Evolutionary conservation across 306 rosid species (phyloP).

Genomic region (Fragaria nilgerrensis): DNA sequence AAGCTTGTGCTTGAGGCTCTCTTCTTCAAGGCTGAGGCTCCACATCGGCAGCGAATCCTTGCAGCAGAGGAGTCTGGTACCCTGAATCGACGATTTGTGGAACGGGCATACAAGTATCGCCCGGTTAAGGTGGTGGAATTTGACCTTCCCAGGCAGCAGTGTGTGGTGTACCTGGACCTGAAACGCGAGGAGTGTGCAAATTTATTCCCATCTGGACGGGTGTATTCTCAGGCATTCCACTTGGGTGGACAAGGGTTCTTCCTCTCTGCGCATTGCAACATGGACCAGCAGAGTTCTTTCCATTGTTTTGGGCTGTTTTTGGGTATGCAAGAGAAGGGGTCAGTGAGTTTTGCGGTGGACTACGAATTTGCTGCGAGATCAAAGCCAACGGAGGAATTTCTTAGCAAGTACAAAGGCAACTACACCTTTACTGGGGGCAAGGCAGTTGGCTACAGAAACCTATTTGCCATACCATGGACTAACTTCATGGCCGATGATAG

Average conservation of each 20-base stretch:
- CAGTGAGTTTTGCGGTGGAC: constrained; percentile 86
- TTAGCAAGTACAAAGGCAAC: constrained; percentile 93
- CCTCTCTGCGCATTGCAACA: constrained; percentile 96
- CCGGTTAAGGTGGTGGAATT: constrained; percentile 97
- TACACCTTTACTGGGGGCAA: constrained; percentile 96
- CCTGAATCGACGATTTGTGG: constrained; percentile 66
- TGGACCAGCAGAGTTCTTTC: constrained; percentile 96
- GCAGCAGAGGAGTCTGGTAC: constrained; percentile 74
- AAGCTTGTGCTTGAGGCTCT: constrained; percentile 89
- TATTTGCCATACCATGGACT: constrained; percentile 82
- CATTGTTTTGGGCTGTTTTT: constrained; percentile 92
- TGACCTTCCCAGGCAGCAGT: constrained; percentile 88
- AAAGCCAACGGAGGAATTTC: constrained; percentile 73
- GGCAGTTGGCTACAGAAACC: constrained; percentile 93
- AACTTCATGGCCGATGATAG: constrained; percentile 86
- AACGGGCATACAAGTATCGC: constrained; percentile 94
- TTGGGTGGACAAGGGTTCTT: constrained; percentile 98
- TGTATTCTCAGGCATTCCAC: constrained; percentile 98
- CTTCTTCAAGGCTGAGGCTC: constrained; percentile 91
- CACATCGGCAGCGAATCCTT: constrained; percentile 78
- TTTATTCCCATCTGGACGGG: constrained; percentile 86
- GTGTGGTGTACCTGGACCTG: constrained; percentile 89
- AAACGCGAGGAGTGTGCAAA: constrained; percentile 82
- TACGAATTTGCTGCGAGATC: constrained; percentile 93
- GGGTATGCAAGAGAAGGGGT: constrained; percentile 99